phyloP scores from a whole-genome alignment of 192 early-diverging fungal species.

The Gryganskiella cystojenkinii region DNA sequence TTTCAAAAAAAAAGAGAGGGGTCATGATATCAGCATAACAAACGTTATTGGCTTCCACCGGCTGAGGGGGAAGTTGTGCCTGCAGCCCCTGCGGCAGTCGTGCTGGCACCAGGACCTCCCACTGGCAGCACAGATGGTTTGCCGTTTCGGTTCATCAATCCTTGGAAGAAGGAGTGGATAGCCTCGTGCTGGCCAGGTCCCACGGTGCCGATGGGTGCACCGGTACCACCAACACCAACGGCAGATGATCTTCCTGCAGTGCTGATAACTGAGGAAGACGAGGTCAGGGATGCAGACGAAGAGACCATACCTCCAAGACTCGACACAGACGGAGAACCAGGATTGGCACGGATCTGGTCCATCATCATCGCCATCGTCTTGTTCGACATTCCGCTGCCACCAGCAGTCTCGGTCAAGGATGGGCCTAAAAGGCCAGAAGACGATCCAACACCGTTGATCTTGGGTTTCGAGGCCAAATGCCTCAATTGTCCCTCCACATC shows the following conservation, averaged over 20 bases:
- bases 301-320: slow-evolving; percentile 17
- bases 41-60: too few species aligned
- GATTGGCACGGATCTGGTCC: slow-evolving; percentile 12
- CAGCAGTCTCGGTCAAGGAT: slow-evolving; percentile 13
- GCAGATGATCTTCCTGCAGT: slow-evolving; percentile 8
- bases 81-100: too few species aligned
- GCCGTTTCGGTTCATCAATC: too few species aligned
- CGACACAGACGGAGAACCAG: neutral
- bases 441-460: slow-evolving; percentile 18
- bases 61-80: too few species aligned
- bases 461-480: slow-evolving; percentile 26
- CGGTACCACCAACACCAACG: slow-evolving; percentile 1
- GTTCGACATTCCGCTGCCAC: neutral
- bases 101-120: too few species aligned
- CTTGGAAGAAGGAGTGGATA: too few species aligned
- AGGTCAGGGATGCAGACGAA: neutral
- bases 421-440: slow-evolving; percentile 31
- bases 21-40: too few species aligned
- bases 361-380: slow-evolving; percentile 33
- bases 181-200: too few species aligned
- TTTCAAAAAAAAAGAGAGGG: too few species aligned
- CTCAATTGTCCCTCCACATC: slow-evolving; percentile 34
- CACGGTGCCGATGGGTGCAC: neutral
- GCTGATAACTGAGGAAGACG: neutral
- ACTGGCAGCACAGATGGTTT: too few species aligned